Percentiles rank a stretch among this genome's conserved stretches.
phyloP scores from a whole-genome alignment of 2,329 filamentous ascomycete genomes.

The Dothiorella sarmentorum region DNA sequence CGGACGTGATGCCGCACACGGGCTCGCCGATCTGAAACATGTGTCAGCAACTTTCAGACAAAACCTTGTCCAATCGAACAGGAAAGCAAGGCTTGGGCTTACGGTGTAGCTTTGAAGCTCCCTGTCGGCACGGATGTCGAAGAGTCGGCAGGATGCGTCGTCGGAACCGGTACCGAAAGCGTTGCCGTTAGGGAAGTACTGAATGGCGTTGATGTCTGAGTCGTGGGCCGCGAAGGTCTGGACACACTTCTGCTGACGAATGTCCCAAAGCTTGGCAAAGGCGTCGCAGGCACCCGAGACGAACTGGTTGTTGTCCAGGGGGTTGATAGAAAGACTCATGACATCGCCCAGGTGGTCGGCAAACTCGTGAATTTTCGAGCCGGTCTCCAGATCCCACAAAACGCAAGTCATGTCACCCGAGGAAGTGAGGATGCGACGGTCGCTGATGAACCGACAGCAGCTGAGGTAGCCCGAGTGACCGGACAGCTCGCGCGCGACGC shows the following conservation, averaged over 20 bases:
- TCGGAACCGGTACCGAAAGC: slow-evolving; percentile 98
- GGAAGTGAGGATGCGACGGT: slow-evolving; percentile 94
- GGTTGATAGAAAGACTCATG: slow-evolving; percentile 99
- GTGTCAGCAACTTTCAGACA: slow-evolving; percentile 5
- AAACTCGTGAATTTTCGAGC: slow-evolving; percentile 95
- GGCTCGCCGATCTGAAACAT: slow-evolving; percentile 83
- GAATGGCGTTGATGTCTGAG: slow-evolving; percentile 98
- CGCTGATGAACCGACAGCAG: slow-evolving; percentile 98
- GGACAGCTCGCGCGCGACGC: slow-evolving; percentile 91
- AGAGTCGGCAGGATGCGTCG: slow-evolving; percentile 93
- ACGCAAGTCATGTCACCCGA: slow-evolving; percentile 99
- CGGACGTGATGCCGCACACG: slow-evolving; percentile 95
- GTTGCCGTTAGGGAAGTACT: slow-evolving; percentile 98
- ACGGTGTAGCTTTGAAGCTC: slow-evolving; percentile 67
- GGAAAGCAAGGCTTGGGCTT: slow-evolving; percentile 26
- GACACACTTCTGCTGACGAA: slow-evolving; percentile 94
- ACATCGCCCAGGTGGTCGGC: slow-evolving; percentile 97
- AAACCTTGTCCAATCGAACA: neutral
- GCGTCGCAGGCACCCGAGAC: slow-evolving; percentile 99
- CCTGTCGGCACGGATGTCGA: slow-evolving; percentile 94
- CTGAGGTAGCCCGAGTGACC: slow-evolving; percentile 96
- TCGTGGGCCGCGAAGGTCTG: slow-evolving; percentile 98
- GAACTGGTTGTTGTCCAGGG: slow-evolving; percentile 98
- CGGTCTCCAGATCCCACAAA: slow-evolving; percentile 99
- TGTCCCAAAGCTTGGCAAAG: slow-evolving; percentile 98